Evolutionary conservation across 1,284 basidiomycete species (phyloP), one percentile per base, ranked within the genome.

Genomic region (Austroboletus novae-zelandiae): DNA sequence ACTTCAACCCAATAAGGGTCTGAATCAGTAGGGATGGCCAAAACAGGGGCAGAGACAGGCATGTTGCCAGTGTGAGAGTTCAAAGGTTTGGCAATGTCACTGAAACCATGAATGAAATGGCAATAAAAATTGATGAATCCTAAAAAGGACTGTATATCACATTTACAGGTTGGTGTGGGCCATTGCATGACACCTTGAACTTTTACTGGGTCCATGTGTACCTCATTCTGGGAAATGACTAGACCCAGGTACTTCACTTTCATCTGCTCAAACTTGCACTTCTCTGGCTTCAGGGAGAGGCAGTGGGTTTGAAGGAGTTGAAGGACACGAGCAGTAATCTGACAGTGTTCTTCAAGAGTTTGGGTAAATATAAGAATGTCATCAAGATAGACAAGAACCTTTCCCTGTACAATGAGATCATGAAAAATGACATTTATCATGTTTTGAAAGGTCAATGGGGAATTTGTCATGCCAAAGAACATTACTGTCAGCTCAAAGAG

Each of bases 231-330:
- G n/a, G n/a, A n/a, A n/a, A n/a, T n/a, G n/a, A n/a, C n/a, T n/a
- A 35, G 34, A 10, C 34, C 34, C 9, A 35, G 14, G 15, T 35
- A 35, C 15, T 35, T 14, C 9, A 70, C 58, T 14, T 61, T 9
- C 0, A 40, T 23, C 14, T 53, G 15, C 29, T 67, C 57, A 54
- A 76, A 77, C 18, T 62, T 48, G 55, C 73, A 76, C 52, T 76
- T 76, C 37, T 67, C 60, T 0, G 62, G 52, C 48, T 74, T 73
- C 11, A 68, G 45, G 40, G 45, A 64, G 15, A 35, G 34, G 14
- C 15, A 14, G 15, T 35, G 34, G 34, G 0, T 40, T 0, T 54
- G 35, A 0, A 78, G 61, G 8, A 60, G 50, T 11, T 64, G 30
- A 0, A 78, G 55, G 7, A 77, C 70, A 13, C 54, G 35, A 1